Evolutionary conservation across 1,139 yeast genomes (phyloP).

Genomic region (Geotrichum armillariae): DNA sequence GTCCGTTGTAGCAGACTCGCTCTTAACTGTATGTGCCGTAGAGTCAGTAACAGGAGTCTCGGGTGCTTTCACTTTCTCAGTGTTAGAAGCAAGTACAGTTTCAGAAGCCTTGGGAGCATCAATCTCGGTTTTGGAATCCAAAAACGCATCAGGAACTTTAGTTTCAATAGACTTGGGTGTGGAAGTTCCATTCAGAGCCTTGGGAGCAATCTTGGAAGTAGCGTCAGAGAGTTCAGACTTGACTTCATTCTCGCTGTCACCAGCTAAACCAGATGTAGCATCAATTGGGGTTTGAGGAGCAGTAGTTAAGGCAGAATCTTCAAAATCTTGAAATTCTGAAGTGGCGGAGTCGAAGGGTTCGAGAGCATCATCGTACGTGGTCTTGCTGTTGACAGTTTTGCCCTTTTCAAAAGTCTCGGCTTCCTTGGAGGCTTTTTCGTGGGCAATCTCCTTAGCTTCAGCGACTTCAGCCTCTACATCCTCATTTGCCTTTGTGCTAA

Average conservation of each 20-base stretch:
- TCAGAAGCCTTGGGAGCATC: not conserved
- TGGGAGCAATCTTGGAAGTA: not conserved
- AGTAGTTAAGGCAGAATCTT: not conserved
- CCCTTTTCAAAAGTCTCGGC: conserved; percentile 28
- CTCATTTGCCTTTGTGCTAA: no score
- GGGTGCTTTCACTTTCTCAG: not conserved
- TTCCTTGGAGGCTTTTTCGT: conserved; percentile 32
- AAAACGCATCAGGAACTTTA: not conserved
- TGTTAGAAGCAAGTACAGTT: not conserved
- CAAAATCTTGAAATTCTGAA: not conserved
- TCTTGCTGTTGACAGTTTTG: not conserved
- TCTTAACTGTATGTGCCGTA: no score
- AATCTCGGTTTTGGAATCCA: not conserved
- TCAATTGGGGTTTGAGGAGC: not conserved
- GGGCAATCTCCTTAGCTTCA: conserved; percentile 24
- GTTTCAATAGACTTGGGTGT: not conserved
- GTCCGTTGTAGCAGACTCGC: not conserved
- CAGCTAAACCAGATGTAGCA: no score
- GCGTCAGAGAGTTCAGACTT: no score
- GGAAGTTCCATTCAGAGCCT: not conserved
- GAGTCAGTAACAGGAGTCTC: no score
- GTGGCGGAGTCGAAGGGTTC: not conserved
- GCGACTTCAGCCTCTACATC: no score
- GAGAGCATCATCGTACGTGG: not conserved
- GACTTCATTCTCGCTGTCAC: no score